These are phyloP conservation scores for Elsinoe fawcettii DNA, from an alignment of 2,329 filamentous ascomycete genomes.

Conservation along the genomic window DNA sequence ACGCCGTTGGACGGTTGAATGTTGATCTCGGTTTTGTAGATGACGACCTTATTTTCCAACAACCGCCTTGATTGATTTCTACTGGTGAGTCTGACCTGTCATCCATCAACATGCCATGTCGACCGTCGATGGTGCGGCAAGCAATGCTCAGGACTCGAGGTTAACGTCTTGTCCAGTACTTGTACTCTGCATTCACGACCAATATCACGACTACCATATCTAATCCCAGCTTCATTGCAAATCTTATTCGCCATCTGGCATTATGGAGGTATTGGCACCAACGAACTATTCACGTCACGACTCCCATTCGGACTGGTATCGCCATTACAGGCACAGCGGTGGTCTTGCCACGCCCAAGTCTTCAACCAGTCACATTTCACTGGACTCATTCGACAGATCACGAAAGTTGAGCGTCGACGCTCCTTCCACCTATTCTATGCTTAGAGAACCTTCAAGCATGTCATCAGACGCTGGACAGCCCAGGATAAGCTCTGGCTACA, in stretches of 20 bases:
- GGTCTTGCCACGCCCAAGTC: slow-evolving; percentile 14
- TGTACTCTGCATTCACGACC: slow-evolving; percentile 5
- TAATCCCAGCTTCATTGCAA: neutral
- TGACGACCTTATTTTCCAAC: neutral
- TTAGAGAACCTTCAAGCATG: neutral
- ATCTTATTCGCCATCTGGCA: slow-evolving; percentile 8
- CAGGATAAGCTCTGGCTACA: neutral
- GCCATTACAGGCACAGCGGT: slow-evolving; percentile 11
- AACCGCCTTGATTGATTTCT: slow-evolving; percentile 7
- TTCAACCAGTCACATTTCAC: slow-evolving; percentile 6
- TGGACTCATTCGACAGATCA: slow-evolving; percentile 4
- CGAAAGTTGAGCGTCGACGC: neutral
- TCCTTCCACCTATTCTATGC: neutral
- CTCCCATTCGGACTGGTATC: slow-evolving; percentile 14
- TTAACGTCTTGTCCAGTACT: slow-evolving; percentile 1
- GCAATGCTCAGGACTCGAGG: neutral
- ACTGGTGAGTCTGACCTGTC: slow-evolving; percentile 4
- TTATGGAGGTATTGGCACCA: slow-evolving; percentile 16
- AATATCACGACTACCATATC: neutral
- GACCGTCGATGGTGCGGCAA: neutral
- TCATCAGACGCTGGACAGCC: neutral
- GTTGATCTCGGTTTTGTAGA: slow-evolving; percentile 6
- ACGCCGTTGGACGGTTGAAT: slow-evolving; percentile 3
- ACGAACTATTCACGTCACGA: slow-evolving; percentile 8
- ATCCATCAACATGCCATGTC: neutral